Base-by-base conservation (phyloP, 2,329 filamentous ascomycete genomes). In the Fusarium liriodendri region DNA sequence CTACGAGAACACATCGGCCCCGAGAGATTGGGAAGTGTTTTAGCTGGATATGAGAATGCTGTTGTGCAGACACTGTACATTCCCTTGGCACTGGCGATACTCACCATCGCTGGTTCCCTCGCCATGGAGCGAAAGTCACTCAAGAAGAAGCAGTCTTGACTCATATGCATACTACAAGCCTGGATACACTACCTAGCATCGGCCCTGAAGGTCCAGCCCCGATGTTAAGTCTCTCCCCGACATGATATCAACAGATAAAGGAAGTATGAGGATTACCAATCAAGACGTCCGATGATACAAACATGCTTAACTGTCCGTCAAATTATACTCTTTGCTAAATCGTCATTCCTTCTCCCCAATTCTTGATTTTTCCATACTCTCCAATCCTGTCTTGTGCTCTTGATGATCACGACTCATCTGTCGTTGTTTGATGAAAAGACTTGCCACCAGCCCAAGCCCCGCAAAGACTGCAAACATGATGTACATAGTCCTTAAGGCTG, bases 1-100 rank as follows among this genome's bases (percentile, higher is more conserved):
- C 10, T 78, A 14, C 74, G 76, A 0, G 64, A 76, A 2, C 64
- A 55, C 0, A 74, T 78, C 10, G 76, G 76, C 0, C 25, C 71
- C 0, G 71, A 58, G 0, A 73, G 54, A 6, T 2, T 78, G 35
- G 60, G 65, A 29, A 66, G 40, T 6, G 76, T 78, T 0, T 13
- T 78, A 0, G 37, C 62, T 8, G 76, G 76, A 0, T 78, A 78
- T 60, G 76, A 78, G 27, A 71, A 70, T 32, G 76, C 76, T 0
- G 55, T 78, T 4, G 61, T 78, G 0, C 76, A 78, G 54, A 78
- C 76, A 0, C 18, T 78, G 18, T 78, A 78, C 22, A 78, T 78
- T 8, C 76, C 76, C 0, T 20, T 78, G 47, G 69, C 27, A 0
- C 29, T 78, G 8, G 71, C 71, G 5, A 20, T 78, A 35, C 66